Evolutionary conservation across 768 basidiomycete species (phyloP).

Genomic region (Leucogyrophana mollusca): DNA sequence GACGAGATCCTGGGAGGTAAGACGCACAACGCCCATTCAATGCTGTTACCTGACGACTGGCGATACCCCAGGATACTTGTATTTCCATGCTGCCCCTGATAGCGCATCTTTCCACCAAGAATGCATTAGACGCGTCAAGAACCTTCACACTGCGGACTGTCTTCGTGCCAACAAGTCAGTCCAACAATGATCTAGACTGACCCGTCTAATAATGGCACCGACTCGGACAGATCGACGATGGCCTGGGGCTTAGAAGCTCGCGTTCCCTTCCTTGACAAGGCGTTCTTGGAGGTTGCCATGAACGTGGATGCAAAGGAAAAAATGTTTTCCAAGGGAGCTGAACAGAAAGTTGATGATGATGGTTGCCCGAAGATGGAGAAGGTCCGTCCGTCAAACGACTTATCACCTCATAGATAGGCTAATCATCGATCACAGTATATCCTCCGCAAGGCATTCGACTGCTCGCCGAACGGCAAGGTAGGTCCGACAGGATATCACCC

Average conservation of each 20-base stretch:
- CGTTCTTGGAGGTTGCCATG: constrained; percentile 93
- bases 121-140: constrained; percentile 91
- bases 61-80: constrained; percentile 76
- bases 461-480: constrained; percentile 74
- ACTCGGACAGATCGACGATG: constrained; percentile 80
- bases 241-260: constrained; percentile 99
- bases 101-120: constrained; percentile 90
- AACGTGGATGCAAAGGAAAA: constrained; percentile 85
- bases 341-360: constrained; percentile 76
- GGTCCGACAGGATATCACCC: constrained; percentile 1
- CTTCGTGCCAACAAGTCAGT: constrained; percentile 94
- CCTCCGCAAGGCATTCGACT: constrained; percentile 93
- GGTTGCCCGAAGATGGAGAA: constrained; percentile 96
- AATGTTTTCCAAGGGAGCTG: constrained; percentile 80
- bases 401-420: too few relatives aligned
- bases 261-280: constrained; percentile 97
- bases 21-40: constrained; percentile 8
- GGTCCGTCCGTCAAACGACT: too few relatives aligned
- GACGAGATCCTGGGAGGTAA: constrained; percentile 96
- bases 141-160: constrained; percentile 96
- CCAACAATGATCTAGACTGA: background rate
- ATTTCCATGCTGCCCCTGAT: constrained; percentile 98
- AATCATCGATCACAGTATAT: constrained; percentile 65
- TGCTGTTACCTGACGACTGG: constrained; percentile 5
- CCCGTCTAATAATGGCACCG: constrained; percentile 5